Percentiles rank a stretch among this genome's conserved stretches.
phyloP scores from a whole-genome alignment of 2,329 filamentous ascomycete genomes.

The Pyrenochaeta sp. region DNA sequence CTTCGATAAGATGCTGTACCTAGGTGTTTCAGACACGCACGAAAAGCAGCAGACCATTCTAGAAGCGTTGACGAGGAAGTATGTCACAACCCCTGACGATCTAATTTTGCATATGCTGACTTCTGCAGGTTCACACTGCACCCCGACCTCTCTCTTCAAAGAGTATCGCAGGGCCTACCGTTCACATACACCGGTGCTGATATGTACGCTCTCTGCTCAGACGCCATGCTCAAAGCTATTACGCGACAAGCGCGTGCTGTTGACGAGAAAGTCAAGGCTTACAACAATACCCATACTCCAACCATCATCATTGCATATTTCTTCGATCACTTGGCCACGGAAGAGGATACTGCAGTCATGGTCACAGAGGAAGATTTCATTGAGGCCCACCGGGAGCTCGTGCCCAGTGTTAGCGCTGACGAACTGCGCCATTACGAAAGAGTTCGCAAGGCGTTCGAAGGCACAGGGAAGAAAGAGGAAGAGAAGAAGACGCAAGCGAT shows the following conservation, averaged over 20 bases:
- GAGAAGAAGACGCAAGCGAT: constrained; percentile 52
- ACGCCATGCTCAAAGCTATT: constrained; percentile 98
- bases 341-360: constrained; percentile 84
- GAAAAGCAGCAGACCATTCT: constrained; percentile 95
- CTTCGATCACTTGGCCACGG: constrained; percentile 89
- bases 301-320: constrained; percentile 87
- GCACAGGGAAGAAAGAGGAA: constrained; percentile 57
- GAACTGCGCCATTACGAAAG: constrained; percentile 91
- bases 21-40: constrained; percentile 95
- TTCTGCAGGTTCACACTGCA: constrained; percentile 78
- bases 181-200: constrained; percentile 98
- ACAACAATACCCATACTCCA: constrained; percentile 62
- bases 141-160: constrained; percentile 76
- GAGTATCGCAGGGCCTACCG: constrained; percentile 79
- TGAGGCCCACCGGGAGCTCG: constrained; percentile 80
- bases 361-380: constrained; percentile 91
- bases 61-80: constrained; percentile 94
- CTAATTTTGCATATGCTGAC: constrained; percentile 3
- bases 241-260: constrained; percentile 86
- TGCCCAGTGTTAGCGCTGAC: constrained; percentile 92
- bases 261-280: constrained; percentile 78
- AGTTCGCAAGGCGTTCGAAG: constrained; percentile 85
- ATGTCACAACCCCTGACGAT: constrained; percentile 52
- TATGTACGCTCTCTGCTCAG: constrained; percentile 95
- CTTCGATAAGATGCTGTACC: constrained; percentile 98